Evolutionary conservation across 2,329 filamentous ascomycete species (phyloP).

Genomic region (Beauveria rudraprayagi): DNA sequence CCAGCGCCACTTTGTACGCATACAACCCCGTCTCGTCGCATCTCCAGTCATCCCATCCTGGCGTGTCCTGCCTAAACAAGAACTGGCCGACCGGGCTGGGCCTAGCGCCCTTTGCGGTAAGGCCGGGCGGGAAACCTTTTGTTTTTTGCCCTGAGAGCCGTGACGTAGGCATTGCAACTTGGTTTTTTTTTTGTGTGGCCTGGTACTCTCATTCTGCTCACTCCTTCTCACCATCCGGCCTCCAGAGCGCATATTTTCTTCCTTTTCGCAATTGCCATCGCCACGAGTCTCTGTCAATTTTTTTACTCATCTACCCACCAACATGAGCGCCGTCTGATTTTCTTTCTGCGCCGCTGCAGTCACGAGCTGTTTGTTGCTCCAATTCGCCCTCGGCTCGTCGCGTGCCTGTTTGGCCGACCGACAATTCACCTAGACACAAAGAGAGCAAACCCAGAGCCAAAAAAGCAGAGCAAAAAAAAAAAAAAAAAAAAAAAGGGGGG

Average conservation of each 20-base stretch:
- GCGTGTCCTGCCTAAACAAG: too few species aligned
- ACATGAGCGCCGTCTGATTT: not conserved
- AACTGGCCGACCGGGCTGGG: not conserved
- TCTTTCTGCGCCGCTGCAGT: not conserved
- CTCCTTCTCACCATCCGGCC: not conserved
- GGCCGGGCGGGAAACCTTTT: not conserved
- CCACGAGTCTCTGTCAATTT: not conserved
- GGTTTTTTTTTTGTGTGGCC: not conserved
- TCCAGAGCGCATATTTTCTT: not conserved
- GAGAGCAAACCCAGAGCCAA: not conserved
- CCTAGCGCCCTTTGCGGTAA: not conserved
- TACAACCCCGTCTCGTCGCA: not conserved
- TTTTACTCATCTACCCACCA: not conserved
- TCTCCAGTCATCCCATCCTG: not conserved
- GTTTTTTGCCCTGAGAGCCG: not conserved
- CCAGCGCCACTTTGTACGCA: not conserved
- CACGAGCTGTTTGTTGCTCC: not conserved
- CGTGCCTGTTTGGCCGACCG: not conserved
- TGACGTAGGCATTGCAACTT: constrained; percentile 4
- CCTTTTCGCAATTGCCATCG: not conserved
- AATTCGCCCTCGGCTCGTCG: not conserved
- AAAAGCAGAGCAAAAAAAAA: not conserved
- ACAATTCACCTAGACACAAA: not conserved
- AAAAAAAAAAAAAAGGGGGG: too few species aligned
- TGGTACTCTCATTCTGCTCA: not conserved